These are phyloP conservation scores for Colletotrichum sp. DNA, from an alignment of 2,329 filamentous ascomycete genomes.

Conservation along the genomic window DNA sequence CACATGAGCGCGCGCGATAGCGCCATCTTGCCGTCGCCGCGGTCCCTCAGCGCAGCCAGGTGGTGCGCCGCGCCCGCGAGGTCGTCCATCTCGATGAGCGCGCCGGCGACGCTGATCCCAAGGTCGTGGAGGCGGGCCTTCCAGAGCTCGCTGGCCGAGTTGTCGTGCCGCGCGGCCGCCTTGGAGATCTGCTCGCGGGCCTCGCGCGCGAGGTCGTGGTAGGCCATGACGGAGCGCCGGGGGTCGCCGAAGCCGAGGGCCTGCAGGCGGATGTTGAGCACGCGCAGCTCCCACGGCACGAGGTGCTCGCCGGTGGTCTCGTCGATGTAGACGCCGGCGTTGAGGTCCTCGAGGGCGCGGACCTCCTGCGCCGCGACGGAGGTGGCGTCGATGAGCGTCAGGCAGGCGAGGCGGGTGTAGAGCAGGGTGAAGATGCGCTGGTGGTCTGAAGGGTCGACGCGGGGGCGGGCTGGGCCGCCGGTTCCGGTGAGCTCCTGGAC, in stretches of 20 bases:
- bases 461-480: conserved; percentile 10
- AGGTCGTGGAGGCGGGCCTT: conserved; percentile 74
- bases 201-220: conserved; percentile 86
- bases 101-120: conserved; percentile 69
- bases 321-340: conserved; percentile 60
- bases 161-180: conserved; percentile 48
- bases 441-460: conserved; percentile 59
- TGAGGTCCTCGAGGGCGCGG: conserved; percentile 67
- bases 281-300: conserved; percentile 85
- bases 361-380: conserved; percentile 72
- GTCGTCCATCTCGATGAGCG: conserved; percentile 87
- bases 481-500: conserved; percentile 61
- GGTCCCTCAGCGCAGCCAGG: conserved; percentile 61
- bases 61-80: conserved; percentile 79
- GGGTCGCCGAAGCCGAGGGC: conserved; percentile 86
- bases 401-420: conserved; percentile 80
- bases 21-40: conserved; percentile 43
- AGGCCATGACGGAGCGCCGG: conserved; percentile 83
- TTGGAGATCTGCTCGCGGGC: conserved; percentile 66
- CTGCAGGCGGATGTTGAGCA: conserved; percentile 83
- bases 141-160: conserved; percentile 71
- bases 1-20: conserved; percentile 70
- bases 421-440: conserved; percentile 76
- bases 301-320: conserved; percentile 64
- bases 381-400: conserved; percentile 79